These are phyloP conservation scores for Stenogyne calaminthoides DNA, from an alignment of 305 asterid genomes.

Conservation along the genomic window DNA sequence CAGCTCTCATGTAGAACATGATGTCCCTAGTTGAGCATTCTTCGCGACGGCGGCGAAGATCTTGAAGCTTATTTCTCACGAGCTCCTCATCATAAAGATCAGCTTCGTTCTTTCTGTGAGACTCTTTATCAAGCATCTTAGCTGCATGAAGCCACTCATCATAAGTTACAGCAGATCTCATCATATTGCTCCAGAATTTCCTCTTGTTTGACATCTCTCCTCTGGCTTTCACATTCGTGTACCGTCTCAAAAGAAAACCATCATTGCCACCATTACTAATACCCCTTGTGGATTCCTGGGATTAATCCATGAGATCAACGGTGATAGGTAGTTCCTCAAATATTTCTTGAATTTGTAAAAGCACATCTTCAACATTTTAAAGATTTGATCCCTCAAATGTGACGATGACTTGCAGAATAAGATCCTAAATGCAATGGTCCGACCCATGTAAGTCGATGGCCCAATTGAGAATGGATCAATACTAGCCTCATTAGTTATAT, in stretches of 20 bases:
- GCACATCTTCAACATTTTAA: constrained; percentile 34
- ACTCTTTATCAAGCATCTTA: constrained; percentile 74
- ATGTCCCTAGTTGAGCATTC: constrained; percentile 79
- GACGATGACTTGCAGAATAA: constrained; percentile 77
- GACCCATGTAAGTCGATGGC: constrained; percentile 68
- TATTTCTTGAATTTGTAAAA: constrained; percentile 39
- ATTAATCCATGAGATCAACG: constrained; percentile 66
- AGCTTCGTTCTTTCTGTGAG: constrained; percentile 52
- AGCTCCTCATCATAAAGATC: constrained; percentile 86
- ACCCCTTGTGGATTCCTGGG: constrained; percentile 88
- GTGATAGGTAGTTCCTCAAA: constrained; percentile 38
- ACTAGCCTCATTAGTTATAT: constrained; percentile 75
- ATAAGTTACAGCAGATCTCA: constrained; percentile 69
- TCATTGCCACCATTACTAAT: constrained; percentile 51
- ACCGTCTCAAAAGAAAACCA: constrained; percentile 67
- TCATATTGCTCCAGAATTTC: constrained; percentile 90
- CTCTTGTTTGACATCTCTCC: constrained; percentile 83
- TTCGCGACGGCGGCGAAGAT: constrained; percentile 73
- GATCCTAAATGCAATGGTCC: constrained; percentile 69
- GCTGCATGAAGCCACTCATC: constrained; percentile 98
- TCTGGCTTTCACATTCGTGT: constrained; percentile 57
- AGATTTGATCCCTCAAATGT: constrained; percentile 53
- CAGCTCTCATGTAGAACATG: constrained; percentile 89
- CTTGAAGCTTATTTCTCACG: constrained; percentile 71
- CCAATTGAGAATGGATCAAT: constrained; percentile 81